phyloP scores from a whole-genome alignment of 2,329 filamentous ascomycete species.

The Sporothrix mexicana region DNA sequence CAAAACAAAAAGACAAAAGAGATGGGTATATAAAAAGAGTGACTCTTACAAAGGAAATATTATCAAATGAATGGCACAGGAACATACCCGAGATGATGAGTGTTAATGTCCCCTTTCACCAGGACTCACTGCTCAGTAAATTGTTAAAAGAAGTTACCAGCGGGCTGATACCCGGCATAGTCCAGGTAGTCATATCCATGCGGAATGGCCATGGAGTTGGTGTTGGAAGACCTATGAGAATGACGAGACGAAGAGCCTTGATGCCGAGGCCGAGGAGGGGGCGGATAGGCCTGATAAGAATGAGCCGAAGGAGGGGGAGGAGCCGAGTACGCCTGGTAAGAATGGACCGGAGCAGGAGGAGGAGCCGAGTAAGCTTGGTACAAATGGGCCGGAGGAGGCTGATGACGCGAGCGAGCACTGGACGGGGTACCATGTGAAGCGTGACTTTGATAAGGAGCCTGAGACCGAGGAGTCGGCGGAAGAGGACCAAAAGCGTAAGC shows the following conservation, averaged over 20 bases:
- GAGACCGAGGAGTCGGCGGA: neutral
- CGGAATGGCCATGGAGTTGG: too few relatives aligned
- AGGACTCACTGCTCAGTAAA: too few relatives aligned
- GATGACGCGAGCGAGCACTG: neutral
- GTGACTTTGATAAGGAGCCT: neutral
- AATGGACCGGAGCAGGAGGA: neutral
- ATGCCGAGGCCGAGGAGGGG: too few relatives aligned
- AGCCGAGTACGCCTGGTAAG: neutral
- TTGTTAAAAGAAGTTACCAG: neutral
- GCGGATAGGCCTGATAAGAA: too few relatives aligned
- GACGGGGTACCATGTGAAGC: neutral
- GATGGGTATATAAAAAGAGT: neutral
- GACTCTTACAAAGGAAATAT: constrained; percentile 2
- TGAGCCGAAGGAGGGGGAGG: neutral
- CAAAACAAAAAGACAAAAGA: neutral
- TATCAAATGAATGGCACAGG: constrained; percentile 10
- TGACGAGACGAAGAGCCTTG: too few relatives aligned
- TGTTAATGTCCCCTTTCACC: neutral
- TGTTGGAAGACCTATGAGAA: too few relatives aligned
- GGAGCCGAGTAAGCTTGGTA: neutral
- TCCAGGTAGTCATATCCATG: neutral
- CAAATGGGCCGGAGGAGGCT: neutral
- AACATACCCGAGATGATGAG: neutral
- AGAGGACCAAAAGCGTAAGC: neutral
- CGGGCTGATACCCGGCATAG: neutral